These are phyloP conservation scores for Psidium guajava DNA, from an alignment of 345 rosid species.

Conservation along the genomic window DNA sequence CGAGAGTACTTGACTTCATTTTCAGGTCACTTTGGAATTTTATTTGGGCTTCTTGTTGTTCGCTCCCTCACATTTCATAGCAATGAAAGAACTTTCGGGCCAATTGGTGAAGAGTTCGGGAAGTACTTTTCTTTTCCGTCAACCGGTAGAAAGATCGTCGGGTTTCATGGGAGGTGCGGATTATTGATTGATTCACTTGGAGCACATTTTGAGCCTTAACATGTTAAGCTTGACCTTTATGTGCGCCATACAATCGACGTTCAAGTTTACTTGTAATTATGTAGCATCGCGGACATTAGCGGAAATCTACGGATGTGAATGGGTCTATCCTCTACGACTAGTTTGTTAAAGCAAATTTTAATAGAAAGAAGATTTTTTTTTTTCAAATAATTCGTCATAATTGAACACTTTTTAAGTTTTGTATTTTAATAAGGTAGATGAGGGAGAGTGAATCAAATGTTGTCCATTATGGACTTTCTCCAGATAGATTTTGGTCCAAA, in stretches of 20 bases:
- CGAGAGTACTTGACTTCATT: not conserved
- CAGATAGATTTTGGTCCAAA: too few species aligned
- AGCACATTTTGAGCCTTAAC: not conserved
- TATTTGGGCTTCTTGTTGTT: not conserved
- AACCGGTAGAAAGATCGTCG: not conserved
- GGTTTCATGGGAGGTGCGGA: not conserved
- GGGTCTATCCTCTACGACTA: too few species aligned
- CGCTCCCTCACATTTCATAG: not conserved
- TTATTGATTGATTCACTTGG: not conserved
- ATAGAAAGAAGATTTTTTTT: too few species aligned
- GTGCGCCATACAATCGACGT: not conserved
- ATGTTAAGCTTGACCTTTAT: not conserved
- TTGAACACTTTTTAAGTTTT: too few species aligned
- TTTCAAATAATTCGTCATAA: too few species aligned
- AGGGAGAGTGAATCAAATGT: too few species aligned
- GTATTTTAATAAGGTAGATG: too few species aligned
- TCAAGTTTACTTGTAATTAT: not conserved
- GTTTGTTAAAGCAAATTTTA: not conserved
- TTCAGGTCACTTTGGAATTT: not conserved
- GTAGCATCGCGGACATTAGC: too few species aligned
- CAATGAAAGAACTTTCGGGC: not conserved
- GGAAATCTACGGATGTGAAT: too few species aligned
- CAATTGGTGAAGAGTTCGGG: not conserved
- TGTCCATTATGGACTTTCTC: too few species aligned
- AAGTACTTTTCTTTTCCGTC: not conserved